Percentiles rank a stretch among this genome's conserved stretches.
These are phyloP conservation scores for Ramicandelaber brevisporus DNA, from an alignment of 192 early-diverging fungal species.

Conservation along the genomic window DNA sequence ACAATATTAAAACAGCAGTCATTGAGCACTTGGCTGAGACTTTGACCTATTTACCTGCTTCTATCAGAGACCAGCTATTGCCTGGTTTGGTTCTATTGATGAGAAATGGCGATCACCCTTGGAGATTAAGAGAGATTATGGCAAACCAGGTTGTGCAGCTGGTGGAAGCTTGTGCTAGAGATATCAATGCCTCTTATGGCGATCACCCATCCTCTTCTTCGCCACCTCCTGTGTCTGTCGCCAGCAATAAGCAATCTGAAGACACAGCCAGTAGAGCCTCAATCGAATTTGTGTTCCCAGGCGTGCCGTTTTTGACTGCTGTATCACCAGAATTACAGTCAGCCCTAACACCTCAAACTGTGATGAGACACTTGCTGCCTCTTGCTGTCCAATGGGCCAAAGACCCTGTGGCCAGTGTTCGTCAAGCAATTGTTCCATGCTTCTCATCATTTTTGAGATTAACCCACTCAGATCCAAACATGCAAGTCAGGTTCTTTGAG, in stretches of 20 bases:
- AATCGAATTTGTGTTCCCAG: no score
- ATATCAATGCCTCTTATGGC: no score
- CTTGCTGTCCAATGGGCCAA: conserved; percentile 25
- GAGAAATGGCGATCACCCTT: conserved; percentile 35
- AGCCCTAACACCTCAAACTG: no score
- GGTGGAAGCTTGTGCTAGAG: no score
- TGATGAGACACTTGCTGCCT: conserved; percentile 39
- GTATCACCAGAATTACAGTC: no score
- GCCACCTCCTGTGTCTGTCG: no score
- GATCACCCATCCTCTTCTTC: no score
- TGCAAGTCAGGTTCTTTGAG: conserved; percentile 15
- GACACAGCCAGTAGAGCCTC: no score
- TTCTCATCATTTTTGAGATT: conserved; percentile 17
- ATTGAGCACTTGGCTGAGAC: conserved; percentile 37
- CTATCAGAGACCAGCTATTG: conserved; percentile 32
- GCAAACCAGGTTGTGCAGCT: conserved; percentile 33
- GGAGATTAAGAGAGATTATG: conserved; percentile 46
- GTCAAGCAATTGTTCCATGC: conserved; percentile 16
- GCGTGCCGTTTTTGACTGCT: no score
- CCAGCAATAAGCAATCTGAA: no score
- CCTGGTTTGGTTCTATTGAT: conserved; percentile 37
- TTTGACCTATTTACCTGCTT: conserved; percentile 26
- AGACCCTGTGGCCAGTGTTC: conserved; percentile 24
- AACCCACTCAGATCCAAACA: conserved; percentile 11
- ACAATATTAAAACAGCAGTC: conserved; percentile 41